A percentile compares a stretch with the other conserved stretches of the same genome.
Evolutionary conservation across 2,329 filamentous ascomycete species (phyloP).

Genomic region (Dactylellina sp.): DNA sequence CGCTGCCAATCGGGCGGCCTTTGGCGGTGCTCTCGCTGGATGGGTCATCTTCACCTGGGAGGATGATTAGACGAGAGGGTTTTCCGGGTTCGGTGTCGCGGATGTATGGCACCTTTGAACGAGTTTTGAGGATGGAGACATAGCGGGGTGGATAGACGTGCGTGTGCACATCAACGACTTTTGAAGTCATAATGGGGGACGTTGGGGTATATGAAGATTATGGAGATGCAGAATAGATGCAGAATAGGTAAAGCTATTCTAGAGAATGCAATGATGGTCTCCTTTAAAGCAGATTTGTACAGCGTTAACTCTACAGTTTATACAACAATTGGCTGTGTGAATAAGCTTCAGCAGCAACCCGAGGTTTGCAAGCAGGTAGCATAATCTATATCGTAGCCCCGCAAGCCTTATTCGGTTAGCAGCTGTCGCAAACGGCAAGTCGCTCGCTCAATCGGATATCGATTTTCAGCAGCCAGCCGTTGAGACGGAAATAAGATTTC

Average conservation of each 20-base stretch:
- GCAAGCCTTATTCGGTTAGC: conserved; percentile 17
- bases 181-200: conserved; percentile 57
- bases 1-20: conserved; percentile 83
- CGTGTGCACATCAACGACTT: conserved; percentile 75
- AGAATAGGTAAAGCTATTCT: too few relatives aligned
- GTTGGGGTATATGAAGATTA: too few relatives aligned
- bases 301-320: too few relatives aligned
- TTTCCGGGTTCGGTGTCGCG: conserved; percentile 68
- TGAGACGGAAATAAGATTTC: too few relatives aligned
- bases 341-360: too few relatives aligned
- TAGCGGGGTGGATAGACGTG: conserved; percentile 77
- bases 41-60: conserved; percentile 70
- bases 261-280: too few relatives aligned
- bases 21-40: conserved; percentile 68
- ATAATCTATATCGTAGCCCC: not conserved
- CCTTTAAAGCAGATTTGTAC: not conserved
- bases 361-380: not conserved
- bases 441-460: not conserved
- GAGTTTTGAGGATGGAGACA: conserved; percentile 71
- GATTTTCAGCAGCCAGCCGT: not conserved
- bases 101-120: conserved; percentile 76
- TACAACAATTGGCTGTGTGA: too few relatives aligned
- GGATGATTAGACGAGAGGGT: conserved; percentile 72
- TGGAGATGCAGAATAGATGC: too few relatives aligned
- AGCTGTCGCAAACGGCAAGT: conserved; percentile 37